Evolutionary conservation across 805 yeast genomes (phyloP).

Genomic region (Metschnikowia cubensis): DNA sequence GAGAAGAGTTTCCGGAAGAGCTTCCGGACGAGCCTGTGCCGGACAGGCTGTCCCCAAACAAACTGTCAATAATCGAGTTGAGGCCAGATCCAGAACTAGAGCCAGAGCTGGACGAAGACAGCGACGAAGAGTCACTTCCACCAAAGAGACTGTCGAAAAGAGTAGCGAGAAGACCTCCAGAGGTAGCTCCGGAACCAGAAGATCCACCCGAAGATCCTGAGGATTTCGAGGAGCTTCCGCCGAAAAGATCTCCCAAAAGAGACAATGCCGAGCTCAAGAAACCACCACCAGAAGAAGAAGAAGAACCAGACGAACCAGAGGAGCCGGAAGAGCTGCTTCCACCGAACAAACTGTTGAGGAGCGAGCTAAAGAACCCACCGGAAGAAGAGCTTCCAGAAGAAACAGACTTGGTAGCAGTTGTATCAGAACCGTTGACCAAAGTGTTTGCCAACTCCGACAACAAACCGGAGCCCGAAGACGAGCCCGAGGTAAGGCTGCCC

Average conservation of each 20-base stretch:
- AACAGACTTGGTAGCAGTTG: slow-evolving; percentile 1
- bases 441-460: slow-evolving; percentile 12
- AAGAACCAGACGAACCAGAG: slow-evolving; percentile 1
- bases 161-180: slow-evolving; percentile 5
- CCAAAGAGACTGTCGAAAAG: slow-evolving; percentile 5
- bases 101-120: slow-evolving; percentile 3
- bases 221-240: neutral
- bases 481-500: slow-evolving; percentile 10
- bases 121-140: slow-evolving; percentile 2
- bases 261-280: slow-evolving; percentile 3
- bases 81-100: slow-evolving; percentile 7
- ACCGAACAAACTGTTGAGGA: slow-evolving; percentile 8
- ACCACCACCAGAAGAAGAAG: slow-evolving; percentile 3
- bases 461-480: slow-evolving; percentile 12
- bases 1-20: slow-evolving; percentile 5
- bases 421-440: slow-evolving; percentile 5
- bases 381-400: slow-evolving; percentile 8
- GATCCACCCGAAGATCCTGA: slow-evolving; percentile 4
- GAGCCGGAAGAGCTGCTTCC: slow-evolving; percentile 3
- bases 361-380: slow-evolving; percentile 10
- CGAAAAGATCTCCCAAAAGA: slow-evolving; percentile 1
- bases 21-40: slow-evolving; percentile 6
- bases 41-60: slow-evolving; percentile 10
- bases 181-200: neutral
- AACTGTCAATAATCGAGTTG: slow-evolving; percentile 8